Conservation (phyloP, 257 asterid species). For the Solanum medicagineum region DNA sequence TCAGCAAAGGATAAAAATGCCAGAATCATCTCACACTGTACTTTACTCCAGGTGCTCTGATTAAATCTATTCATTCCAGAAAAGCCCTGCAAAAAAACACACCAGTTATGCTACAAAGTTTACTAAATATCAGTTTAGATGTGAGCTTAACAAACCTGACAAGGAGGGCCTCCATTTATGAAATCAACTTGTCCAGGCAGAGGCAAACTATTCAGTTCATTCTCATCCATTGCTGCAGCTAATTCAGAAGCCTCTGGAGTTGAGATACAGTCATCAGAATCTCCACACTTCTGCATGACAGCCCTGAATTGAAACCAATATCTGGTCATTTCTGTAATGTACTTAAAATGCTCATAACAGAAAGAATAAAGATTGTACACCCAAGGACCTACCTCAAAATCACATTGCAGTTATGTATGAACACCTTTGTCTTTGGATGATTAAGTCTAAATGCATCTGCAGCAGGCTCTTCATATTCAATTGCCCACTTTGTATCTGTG, state of each 20-base stretch:
- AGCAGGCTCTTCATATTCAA: constrained; percentile 87
- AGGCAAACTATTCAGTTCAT: constrained; percentile 61
- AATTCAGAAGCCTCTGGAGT: constrained; percentile 83
- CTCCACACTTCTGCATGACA: constrained; percentile 84
- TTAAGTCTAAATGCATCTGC: constrained; percentile 90
- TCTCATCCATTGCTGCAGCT: constrained; percentile 42
- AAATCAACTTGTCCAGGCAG: constrained; percentile 92
- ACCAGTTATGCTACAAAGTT: neutral
- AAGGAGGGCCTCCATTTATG: constrained; percentile 98
- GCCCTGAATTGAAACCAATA: constrained; percentile 49
- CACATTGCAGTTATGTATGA: constrained; percentile 80
- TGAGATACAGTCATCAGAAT: constrained; percentile 75
- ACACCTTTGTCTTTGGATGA: constrained; percentile 68
- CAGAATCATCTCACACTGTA: constrained; percentile 95
- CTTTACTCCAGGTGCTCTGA: constrained; percentile 95
- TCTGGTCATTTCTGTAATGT: neutral
- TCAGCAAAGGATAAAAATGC: constrained; percentile 93
- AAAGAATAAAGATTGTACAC: neutral
- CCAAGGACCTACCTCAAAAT: constrained; percentile 49
- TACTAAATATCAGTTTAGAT: constrained; percentile 1
- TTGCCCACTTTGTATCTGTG: constrained; percentile 81
- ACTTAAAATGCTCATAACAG: neutral
- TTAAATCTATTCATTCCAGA: constrained; percentile 96
- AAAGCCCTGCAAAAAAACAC: constrained; percentile 59
- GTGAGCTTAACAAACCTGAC: constrained; percentile 52